Percentiles rank a stretch among this genome's conserved stretches.
Conservation (phyloP, 2,329 filamentous ascomycete species). For the Trematosphaeria pertusa region DNA sequence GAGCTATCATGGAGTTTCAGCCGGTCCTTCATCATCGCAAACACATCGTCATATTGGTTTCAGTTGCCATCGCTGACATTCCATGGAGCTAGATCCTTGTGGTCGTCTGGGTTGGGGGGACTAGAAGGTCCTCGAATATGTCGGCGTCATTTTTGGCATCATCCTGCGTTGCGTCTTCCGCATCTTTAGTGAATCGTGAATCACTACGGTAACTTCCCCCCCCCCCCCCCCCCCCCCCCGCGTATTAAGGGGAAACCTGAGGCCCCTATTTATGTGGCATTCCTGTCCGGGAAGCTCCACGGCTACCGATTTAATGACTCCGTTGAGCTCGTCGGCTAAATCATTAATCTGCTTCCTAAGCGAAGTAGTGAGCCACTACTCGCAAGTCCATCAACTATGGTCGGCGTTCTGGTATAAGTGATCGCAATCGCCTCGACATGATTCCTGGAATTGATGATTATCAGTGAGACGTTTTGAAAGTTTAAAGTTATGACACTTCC, state of each 20-base stretch:
- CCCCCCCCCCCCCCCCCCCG: too few species aligned
- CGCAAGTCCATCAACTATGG: background rate
- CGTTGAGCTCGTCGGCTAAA: constrained; percentile 5
- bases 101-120: constrained; percentile 10
- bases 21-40: constrained; percentile 8
- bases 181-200: background rate
- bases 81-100: constrained; percentile 13
- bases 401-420: constrained; percentile 4
- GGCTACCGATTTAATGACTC: constrained; percentile 4
- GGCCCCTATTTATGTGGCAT: too few species aligned
- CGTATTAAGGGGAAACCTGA: too few species aligned
- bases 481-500: constrained; percentile 1
- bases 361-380: constrained; percentile 6
- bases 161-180: background rate
- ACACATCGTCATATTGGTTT: constrained; percentile 10
- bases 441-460: constrained; percentile 3
- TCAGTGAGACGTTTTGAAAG: constrained; percentile 1
- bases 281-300: constrained; percentile 3
- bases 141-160: constrained; percentile 1
- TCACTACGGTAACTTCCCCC: too few species aligned
- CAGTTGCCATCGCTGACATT: constrained; percentile 12
- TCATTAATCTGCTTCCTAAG: constrained; percentile 6
- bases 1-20: constrained; percentile 9
- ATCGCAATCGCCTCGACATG: constrained; percentile 4
- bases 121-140: constrained; percentile 7